Evolutionary conservation across 306 rosid species (phyloP), one percentile per base, ranked within the genome.

Genomic region (Psophocarpus tetragonolobus): DNA sequence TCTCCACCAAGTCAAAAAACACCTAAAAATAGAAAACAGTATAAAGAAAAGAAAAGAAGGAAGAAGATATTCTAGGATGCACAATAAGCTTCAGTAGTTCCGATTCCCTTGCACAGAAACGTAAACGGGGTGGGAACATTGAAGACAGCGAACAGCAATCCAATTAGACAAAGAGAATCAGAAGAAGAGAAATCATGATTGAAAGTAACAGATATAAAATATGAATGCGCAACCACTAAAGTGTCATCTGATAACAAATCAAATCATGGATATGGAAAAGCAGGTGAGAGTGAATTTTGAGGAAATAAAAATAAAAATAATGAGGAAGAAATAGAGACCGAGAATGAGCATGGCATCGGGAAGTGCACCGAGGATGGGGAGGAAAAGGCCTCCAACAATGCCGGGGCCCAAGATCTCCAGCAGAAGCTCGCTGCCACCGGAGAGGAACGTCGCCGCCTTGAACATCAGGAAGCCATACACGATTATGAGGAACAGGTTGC

Each of bases 351-450:
- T 77, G 20, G 90, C 90, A 42, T 86, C 90, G 5, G 90, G 90
- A 0, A 86, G 84, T 1, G 90, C 90, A 64, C 90, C 90, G 14
- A 87, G 96, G 1, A 88, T 77, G 1, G 97, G 98, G 21, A 95
- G 98, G 20, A 95, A 92, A 76, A 95, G 50, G 1, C 98, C 98
- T 8, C 98, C 97, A 79, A 95, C 85, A 60, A 95, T 86, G 12
- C 99, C 99, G 14, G 99, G 99, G 15, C 99, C 97, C 63, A 95
- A 88, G 80, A 88, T 91, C 90, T 91, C 97, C 32, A 95, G 90
- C 88, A 95, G 77, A 0, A 95, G 88, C 84, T 95, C 97, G 6
- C 97, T 92, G 5, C 99, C 98, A 14, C 24, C 3, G 26, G 98
- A 91, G 74, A 95, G 87, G 64, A 76, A 95, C 0, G 85, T 92